Base-by-base conservation (phyloP, 495 filamentous ascomycete species). In the Penicillium alfredii region DNA sequence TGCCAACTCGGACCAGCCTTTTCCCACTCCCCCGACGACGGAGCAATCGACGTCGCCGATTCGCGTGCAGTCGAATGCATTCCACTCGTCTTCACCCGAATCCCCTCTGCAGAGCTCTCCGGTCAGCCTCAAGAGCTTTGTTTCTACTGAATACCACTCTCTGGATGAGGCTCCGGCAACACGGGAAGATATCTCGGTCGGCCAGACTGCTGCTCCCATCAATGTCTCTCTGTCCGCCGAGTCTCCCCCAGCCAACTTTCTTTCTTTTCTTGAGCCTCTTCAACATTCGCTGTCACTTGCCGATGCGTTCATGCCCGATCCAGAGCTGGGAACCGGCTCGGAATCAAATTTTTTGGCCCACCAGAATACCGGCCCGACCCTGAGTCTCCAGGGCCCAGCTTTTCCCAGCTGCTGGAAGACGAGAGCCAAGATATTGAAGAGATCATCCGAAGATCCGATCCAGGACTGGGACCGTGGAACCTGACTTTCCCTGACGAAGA, bases 341-440 rank as follows among this genome's bases (percentile, higher is more conserved):
- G 41, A 40, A 1, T 20, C 34, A n/a, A 20, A 2, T 8, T 12
- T 4, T 49, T 38, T 33, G 30, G 29, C 2, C 18, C 26, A 9
- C 17, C 47, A 8, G 16, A 39, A 11, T 26, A 38, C 13, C 30
- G 33, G 27, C 18, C 21, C n/a, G 11, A 24, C 4, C 29, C 25
- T 12, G 38, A 34, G 19, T 35, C 28, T 11, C 41, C 56, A 4
- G 46, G 31, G 12, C 52, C 63, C 21, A 65, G 56, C 27, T 64
- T 68, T 35, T 56, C 61, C 8, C 49, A 53, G 11, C 32, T 67
- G 10, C 38, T 68, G 15, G 64, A 63, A 21, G 58, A 61, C 14
- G 61, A 71, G 3, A 66, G 69, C 6, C 76, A 77, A 24, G 71
- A 71, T 27, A 57, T 82, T 8, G 80, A 84, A 44, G 77, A 83